Evolutionary conservation across 371 early-diverging fungal species (phyloP).

Genomic region (Syncephalastrum racemosum): DNA sequence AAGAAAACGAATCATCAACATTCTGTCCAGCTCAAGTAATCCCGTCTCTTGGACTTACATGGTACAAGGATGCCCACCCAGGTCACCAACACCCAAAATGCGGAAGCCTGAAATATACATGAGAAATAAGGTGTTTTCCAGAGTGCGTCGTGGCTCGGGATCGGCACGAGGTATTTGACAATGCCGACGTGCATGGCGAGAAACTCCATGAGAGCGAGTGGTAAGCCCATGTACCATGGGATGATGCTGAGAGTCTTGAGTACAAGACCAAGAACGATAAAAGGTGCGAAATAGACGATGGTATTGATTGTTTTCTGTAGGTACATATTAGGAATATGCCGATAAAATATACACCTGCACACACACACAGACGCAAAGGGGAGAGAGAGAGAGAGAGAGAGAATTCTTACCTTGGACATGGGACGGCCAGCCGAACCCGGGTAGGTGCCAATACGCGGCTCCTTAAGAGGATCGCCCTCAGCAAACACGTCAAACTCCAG

Average conservation of each 20-base stretch:
- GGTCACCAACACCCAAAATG: constrained; percentile 64
- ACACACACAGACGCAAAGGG: too few relatives aligned
- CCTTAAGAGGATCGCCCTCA: constrained; percentile 32
- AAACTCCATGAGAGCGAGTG: constrained; percentile 55
- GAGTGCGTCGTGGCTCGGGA: constrained; percentile 56
- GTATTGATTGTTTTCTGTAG: constrained; percentile 34
- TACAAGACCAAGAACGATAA: constrained; percentile 57
- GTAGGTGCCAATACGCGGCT: constrained; percentile 27
- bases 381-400: too few relatives aligned
- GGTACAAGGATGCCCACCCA: constrained; percentile 52
- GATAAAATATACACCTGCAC: too few relatives aligned
- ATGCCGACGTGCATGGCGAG: constrained; percentile 62
- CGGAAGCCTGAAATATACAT: constrained; percentile 82
- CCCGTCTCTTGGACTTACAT: constrained; percentile 20
- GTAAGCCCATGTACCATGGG: constrained; percentile 80
- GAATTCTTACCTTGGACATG: constrained; percentile 35
- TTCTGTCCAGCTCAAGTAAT: neutral
- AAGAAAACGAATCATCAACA: constrained; percentile 2
- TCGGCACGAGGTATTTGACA: constrained; percentile 58
- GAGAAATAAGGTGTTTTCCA: constrained; percentile 81
- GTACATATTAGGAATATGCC: neutral
- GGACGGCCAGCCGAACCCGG: constrained; percentile 36
- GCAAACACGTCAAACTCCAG: constrained; percentile 48
- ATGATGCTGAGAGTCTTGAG: constrained; percentile 59
- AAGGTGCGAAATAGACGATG: constrained; percentile 73